A percentile compares a stretch with the other conserved stretches of the same genome.
Conservation (phyloP, 352 stramenopile species). For the Pythium scleroteichum region DNA sequence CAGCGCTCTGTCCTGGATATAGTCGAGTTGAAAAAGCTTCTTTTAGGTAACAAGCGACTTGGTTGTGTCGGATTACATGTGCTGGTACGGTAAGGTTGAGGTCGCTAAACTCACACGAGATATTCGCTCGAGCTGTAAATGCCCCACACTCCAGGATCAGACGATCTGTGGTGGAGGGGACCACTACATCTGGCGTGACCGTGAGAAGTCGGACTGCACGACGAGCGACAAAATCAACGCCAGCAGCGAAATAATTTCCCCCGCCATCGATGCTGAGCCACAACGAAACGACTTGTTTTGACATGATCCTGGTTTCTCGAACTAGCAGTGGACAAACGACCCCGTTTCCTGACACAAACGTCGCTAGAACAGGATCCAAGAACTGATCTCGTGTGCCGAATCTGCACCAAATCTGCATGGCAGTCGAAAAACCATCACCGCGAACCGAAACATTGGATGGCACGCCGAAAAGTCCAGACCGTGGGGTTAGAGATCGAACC, state of each 20-base stretch:
- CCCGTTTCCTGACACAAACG: conserved; percentile 5
- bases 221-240: conserved; percentile 6
- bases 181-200: conserved; percentile 10
- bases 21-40: not conserved
- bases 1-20: not conserved
- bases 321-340: conserved; percentile 8
- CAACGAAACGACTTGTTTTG: not conserved
- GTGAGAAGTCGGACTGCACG: conserved; percentile 15
- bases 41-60: conserved; percentile 14
- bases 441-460: conserved; percentile 9
- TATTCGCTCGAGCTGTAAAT: conserved; percentile 2
- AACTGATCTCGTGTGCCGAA: conserved; percentile 5
- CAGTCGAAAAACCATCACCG: conserved; percentile 12
- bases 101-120: conserved; percentile 11
- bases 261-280: conserved; percentile 25
- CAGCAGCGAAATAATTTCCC: conserved; percentile 18
- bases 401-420: conserved; percentile 6
- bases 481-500: conserved; percentile 5
- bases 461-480: conserved; percentile 9
- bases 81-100: conserved; percentile 17
- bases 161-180: conserved; percentile 12
- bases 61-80: not conserved
- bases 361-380: conserved; percentile 2
- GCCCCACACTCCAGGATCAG: conserved; percentile 7
- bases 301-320: not conserved